Conservation (phyloP, 2,329 filamentous ascomycete genomes). For the Nakataea oryzae region DNA sequence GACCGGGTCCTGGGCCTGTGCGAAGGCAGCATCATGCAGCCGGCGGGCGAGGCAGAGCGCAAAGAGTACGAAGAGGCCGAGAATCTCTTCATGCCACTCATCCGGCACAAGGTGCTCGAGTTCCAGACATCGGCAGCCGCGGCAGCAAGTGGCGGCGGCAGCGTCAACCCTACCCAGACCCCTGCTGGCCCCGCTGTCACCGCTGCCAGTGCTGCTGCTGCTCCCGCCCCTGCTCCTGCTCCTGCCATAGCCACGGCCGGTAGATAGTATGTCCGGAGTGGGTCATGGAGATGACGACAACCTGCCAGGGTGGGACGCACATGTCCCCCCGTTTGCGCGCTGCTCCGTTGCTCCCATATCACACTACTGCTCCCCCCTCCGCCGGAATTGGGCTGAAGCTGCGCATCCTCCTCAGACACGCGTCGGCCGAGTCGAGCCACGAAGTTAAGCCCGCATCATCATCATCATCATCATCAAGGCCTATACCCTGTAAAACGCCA, state of each 20-base stretch:
- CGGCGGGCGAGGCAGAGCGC: conserved; percentile 14
- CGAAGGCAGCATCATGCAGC: conserved; percentile 24
- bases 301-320: neutral
- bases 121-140: conserved; percentile 11
- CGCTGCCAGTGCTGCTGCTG: neutral
- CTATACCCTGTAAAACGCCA: neutral
- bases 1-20: conserved; percentile 38
- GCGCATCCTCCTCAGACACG: neutral
- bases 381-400: neutral
- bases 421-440: neutral
- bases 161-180: neutral
- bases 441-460: neutral
- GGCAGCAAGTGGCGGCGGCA: neutral
- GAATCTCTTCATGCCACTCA: conserved; percentile 17
- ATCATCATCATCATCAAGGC: neutral
- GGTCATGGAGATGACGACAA: neutral
- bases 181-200: neutral
- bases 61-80: conserved; percentile 19
- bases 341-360: neutral
- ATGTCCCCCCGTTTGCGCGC: neutral
- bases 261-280: neutral
- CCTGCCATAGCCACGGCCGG: neutral
- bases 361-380: neutral
- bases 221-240: neutral
- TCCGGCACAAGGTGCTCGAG: conserved; percentile 12